Evolutionary conservation across 2,329 filamentous ascomycete genomes (phyloP), one percentile per base, ranked within the genome.

Genomic region (Paraconiothyrium brasiliense): DNA sequence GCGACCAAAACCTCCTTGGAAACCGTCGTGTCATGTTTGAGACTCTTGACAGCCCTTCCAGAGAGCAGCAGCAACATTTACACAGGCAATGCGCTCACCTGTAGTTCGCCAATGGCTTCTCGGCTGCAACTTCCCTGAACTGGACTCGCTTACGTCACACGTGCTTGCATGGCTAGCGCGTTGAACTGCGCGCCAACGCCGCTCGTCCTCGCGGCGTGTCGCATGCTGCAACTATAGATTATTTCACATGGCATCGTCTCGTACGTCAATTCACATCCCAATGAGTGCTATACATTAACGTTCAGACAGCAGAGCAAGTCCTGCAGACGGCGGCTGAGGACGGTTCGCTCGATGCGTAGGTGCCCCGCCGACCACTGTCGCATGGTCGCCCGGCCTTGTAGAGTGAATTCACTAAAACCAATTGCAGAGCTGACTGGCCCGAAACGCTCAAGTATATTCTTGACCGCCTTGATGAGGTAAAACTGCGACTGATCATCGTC

Each of bases 351-450:
- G 84, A 88, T 67, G 80, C 84, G 87, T 89, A 82, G 68, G 84
- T 73, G 57, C 64, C 57, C 65, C 62, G 63, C 58, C 39, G 16
- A 24, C 20, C 20, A 20, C 43, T 22, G 43, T 46, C 20, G 43
- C 43, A 46, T 46, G 41, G 41, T 61, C 49, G 10, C 54, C 43
- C 20, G 20, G 20, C 20, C 20, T 20, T 14, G 49, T 13, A 24
- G 32, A 35, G 32, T 14, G 39, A 11, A 35, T 16, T 22, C 54
- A 48, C 54, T 54, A 46, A 76, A 82, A 68, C 57, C 61, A 56
- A 48, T 65, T 71, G 65, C 77, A 93, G 91, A 72, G 84, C 86
- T 60, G 84, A 85, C 76, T 94, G 92, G 92, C 89, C 89, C 37
- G 80, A 80, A 60, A 84, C 93, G 69, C 84, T 92, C 52, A 84